Percentiles rank a stretch among this genome's conserved stretches.
Conservation (phyloP, 371 early-diverging fungal species). For the Dichotomocladium elegans region DNA sequence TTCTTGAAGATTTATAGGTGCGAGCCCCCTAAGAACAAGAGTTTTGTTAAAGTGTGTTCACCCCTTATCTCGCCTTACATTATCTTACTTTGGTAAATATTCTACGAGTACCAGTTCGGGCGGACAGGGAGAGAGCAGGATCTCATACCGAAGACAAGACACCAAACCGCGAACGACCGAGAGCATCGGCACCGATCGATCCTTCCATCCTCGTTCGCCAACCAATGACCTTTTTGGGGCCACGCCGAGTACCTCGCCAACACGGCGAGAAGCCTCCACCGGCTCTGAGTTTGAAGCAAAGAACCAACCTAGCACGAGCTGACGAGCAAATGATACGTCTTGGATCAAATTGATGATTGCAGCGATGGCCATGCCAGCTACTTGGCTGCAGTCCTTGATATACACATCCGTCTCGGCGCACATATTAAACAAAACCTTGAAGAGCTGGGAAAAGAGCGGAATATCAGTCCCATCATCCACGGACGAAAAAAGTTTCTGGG, state of each 20-base stretch:
- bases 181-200: conserved; percentile 42
- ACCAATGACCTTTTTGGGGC: conserved; percentile 10
- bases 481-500: conserved; percentile 5
- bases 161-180: conserved; percentile 52
- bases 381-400: conserved; percentile 45
- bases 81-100: conserved; percentile 23
- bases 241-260: conserved; percentile 11
- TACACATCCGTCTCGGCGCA: conserved; percentile 24
- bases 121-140: conserved; percentile 32
- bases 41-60: background rate
- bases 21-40: background rate
- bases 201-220: conserved; percentile 24
- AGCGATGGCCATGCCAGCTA: conserved; percentile 45
- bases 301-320: conserved; percentile 35
- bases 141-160: conserved; percentile 47
- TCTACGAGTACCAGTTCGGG: conserved; percentile 1
- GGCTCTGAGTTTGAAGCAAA: conserved; percentile 11
- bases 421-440: conserved; percentile 24
- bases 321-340: conserved; percentile 20
- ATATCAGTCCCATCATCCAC: conserved; percentile 11
- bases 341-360: conserved; percentile 34
- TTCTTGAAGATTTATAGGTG: conserved; percentile 33
- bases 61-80: background rate
- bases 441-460: conserved; percentile 9
- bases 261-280: conserved; percentile 3